phyloP scores from a whole-genome alignment of 345 rosid species.

The Eucalyptus sp. region DNA sequence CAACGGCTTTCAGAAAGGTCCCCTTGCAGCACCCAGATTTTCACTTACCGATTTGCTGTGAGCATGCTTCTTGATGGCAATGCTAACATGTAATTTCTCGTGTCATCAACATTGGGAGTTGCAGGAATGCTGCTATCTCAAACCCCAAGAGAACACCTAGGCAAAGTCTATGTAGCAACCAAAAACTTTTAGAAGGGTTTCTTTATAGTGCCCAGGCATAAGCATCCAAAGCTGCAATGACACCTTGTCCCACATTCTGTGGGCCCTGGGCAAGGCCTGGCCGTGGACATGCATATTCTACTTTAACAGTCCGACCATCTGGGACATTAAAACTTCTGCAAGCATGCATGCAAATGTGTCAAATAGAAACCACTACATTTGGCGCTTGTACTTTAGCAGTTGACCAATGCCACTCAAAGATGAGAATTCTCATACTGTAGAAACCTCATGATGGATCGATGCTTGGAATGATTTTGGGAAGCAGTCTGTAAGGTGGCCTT shows the following conservation, averaged over 20 bases:
- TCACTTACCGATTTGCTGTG: background rate
- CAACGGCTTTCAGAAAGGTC: background rate
- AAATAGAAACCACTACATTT: background rate
- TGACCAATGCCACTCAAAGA: background rate
- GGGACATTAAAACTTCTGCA: background rate
- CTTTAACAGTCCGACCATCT: background rate
- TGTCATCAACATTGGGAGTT: background rate
- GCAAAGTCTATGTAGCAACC: background rate
- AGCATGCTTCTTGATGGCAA: background rate
- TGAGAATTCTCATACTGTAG: background rate
- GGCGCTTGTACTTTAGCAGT: background rate
- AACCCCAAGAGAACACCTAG: background rate
- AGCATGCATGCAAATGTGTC: background rate
- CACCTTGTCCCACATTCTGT: background rate
- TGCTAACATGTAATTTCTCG: background rate
- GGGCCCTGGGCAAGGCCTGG: background rate
- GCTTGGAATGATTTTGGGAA: slow-evolving; percentile 73
- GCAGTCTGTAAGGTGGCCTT: slow-evolving; percentile 34
- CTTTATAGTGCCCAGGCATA: background rate
- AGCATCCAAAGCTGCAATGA: background rate
- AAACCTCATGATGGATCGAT: slow-evolving; percentile 14
- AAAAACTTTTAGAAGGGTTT: background rate
- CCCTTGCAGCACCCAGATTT: background rate
- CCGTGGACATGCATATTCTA: background rate
- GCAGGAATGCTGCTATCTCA: background rate